phyloP scores from a whole-genome alignment of 306 rosid species.

The Benincasa hispida region DNA sequence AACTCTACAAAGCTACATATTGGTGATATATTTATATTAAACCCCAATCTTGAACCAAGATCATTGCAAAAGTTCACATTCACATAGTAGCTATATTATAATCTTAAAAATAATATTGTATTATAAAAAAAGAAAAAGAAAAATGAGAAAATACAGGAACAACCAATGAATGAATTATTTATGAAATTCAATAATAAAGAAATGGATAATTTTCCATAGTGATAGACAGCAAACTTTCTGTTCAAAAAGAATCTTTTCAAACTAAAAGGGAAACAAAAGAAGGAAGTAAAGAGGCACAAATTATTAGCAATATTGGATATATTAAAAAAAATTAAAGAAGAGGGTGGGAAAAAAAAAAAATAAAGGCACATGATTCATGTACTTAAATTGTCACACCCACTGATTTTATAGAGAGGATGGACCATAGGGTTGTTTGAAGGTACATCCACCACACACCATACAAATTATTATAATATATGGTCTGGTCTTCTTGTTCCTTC shows the following conservation, averaged over 20 bases:
- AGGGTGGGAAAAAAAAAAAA: neutral
- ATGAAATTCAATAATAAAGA: neutral
- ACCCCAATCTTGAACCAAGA: neutral
- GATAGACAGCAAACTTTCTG: neutral
- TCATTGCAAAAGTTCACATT: neutral
- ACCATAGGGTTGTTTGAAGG: constrained; percentile 6
- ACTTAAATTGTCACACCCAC: neutral
- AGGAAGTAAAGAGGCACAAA: neutral
- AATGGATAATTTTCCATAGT: neutral
- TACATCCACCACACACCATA: neutral
- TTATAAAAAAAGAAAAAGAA: neutral
- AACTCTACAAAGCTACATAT: no score
- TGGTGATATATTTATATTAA: no score
- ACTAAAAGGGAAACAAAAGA: neutral
- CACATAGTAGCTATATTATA: neutral
- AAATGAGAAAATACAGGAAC: neutral
- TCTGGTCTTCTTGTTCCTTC: constrained; percentile 8
- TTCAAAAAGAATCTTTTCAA: neutral
- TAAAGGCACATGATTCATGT: constrained; percentile 4
- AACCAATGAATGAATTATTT: neutral
- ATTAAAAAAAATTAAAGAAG: neutral
- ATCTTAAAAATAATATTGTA: neutral
- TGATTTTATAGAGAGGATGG: neutral
- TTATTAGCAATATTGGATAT: neutral
- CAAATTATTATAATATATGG: constrained; percentile 5